Evolutionary conservation across 1,139 yeast genomes (phyloP).

Genomic region (Tardiomyces depauwii): DNA sequence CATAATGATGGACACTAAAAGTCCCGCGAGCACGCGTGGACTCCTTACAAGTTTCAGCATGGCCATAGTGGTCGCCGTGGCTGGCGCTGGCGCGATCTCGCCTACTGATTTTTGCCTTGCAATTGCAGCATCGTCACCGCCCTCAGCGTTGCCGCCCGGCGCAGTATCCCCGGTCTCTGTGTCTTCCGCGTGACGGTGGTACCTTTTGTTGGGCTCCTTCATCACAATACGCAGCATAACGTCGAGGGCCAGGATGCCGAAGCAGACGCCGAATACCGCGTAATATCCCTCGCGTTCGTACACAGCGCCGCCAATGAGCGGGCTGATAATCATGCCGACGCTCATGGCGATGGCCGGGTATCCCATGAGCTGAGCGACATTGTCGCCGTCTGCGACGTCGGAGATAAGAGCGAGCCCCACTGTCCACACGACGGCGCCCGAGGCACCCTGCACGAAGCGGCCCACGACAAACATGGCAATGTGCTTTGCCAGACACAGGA

Average conservation of each 20-base stretch:
- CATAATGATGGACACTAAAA: not conserved
- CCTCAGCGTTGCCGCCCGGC: no score
- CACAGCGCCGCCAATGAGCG: constrained; percentile 27
- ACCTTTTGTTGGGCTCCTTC: no score
- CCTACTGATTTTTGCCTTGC: no score
- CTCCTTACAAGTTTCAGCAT: constrained; percentile 24
- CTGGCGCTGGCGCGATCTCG: no score
- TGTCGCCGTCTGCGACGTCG: constrained; percentile 19
- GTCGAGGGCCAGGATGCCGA: constrained; percentile 10
- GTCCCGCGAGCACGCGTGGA: constrained; percentile 3
- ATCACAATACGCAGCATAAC: no score
- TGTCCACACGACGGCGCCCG: constrained; percentile 29
- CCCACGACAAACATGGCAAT: constrained; percentile 20
- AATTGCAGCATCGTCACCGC: no score
- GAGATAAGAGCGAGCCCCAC: constrained; percentile 28
- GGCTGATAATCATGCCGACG: constrained; percentile 24
- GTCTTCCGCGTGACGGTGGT: no score
- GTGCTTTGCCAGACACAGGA: constrained; percentile 9
- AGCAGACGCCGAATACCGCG: constrained; percentile 24
- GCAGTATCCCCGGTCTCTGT: no score
- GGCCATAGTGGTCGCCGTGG: constrained; percentile 21
- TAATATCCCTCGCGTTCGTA: constrained; percentile 26
- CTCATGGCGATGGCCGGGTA: constrained; percentile 24
- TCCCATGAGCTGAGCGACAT: constrained; percentile 20
- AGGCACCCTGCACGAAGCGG: constrained; percentile 24